phyloP scores from a whole-genome alignment of 345 rosid genomes.

The Syzygium oleosum region DNA sequence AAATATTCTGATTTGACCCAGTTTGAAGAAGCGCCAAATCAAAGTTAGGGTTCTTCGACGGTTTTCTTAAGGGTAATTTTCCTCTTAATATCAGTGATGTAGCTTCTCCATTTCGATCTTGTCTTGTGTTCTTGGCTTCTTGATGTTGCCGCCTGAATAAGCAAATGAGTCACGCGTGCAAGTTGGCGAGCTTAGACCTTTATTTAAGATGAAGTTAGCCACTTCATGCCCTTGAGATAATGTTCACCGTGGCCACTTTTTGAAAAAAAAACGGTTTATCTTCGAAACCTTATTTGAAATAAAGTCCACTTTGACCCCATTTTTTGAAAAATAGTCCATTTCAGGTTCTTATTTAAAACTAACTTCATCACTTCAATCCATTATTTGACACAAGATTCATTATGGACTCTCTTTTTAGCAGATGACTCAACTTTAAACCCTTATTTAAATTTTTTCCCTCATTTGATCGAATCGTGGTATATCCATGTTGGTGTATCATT shows the following conservation, averaged over 20 bases:
- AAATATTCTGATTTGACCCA: background rate
- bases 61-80: background rate
- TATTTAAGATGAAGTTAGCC: background rate
- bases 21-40: background rate
- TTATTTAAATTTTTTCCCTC: background rate
- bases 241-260: background rate
- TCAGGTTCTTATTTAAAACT: background rate
- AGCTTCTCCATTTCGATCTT: background rate
- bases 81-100: background rate
- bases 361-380: background rate
- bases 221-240: background rate
- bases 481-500: background rate
- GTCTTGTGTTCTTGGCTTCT: background rate
- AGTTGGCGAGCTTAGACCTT: background rate
- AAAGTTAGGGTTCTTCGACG: background rate
- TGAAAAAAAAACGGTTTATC: background rate
- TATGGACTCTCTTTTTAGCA: background rate
- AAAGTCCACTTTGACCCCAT: background rate
- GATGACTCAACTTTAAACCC: fast-evolving
- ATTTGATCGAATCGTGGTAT: background rate
- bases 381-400: background rate
- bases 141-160: background rate
- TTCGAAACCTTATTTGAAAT: background rate
- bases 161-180: background rate
- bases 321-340: background rate